These are phyloP conservation scores for Sporothrix protearum DNA, from an alignment of 2,329 filamentous ascomycete species.

Conservation along the genomic window DNA sequence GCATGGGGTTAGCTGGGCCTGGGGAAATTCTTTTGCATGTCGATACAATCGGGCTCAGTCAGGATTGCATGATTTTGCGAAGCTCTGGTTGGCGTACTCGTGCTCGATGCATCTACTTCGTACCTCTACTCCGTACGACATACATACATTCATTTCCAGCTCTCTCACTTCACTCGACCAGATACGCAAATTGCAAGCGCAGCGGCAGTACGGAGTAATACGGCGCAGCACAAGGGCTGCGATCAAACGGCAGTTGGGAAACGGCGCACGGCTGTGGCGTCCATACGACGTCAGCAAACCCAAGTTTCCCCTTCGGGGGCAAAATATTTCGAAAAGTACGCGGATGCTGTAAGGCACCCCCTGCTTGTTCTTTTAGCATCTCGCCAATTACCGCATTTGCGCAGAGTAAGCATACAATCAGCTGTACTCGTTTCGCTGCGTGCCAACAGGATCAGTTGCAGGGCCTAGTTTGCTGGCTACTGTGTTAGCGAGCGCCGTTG, in stretches of 20 bases:
- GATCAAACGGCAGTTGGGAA: neutral
- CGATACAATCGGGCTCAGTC: neutral
- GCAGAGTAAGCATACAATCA: neutral
- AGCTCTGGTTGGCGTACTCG: neutral
- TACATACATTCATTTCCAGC: neutral
- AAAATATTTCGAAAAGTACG: neutral
- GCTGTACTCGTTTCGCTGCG: neutral
- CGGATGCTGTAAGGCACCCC: neutral
- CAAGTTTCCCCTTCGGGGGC: neutral
- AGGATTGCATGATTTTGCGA: neutral
- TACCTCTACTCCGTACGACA: too few relatives aligned
- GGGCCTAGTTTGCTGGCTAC: neutral
- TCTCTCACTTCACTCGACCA: neutral
- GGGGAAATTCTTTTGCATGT: constrained; percentile 10
- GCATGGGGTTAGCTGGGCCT: neutral
- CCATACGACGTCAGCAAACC: neutral
- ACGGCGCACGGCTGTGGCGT: neutral
- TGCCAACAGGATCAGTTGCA: neutral
- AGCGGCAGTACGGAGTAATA: neutral
- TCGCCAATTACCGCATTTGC: neutral
- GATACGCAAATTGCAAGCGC: neutral
- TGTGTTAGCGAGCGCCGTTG: neutral
- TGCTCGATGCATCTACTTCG: neutral
- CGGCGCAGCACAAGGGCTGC: neutral
- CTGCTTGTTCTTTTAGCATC: neutral